phyloP scores from a whole-genome alignment of 1,284 basidiomycete species.

The Leccinum fallax region DNA sequence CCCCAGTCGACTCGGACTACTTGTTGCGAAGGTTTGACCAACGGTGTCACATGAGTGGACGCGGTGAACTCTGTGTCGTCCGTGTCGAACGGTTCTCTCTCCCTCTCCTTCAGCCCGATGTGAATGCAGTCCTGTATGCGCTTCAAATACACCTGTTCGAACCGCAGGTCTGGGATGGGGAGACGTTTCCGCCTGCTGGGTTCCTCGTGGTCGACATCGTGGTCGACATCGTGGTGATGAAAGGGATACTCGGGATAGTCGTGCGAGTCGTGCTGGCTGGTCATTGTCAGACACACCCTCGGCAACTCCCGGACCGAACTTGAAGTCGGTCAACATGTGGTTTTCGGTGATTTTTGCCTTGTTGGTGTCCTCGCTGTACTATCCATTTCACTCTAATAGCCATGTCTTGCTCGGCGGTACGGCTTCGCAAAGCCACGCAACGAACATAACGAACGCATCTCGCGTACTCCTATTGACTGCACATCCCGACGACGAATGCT shows the following conservation, averaged over 20 bases:
- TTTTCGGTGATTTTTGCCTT: slow-evolving; percentile 20
- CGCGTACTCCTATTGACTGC: slow-evolving; percentile 75
- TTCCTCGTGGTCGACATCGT: slow-evolving; percentile 19
- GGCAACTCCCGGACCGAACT: slow-evolving; percentile 20
- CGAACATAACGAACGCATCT: slow-evolving; percentile 8
- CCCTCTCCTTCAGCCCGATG: slow-evolving; percentile 39
- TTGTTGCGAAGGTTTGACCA: slow-evolving; percentile 30
- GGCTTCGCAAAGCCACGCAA: slow-evolving; percentile 3
- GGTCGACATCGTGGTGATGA: slow-evolving; percentile 13
- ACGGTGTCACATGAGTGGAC: slow-evolving; percentile 23
- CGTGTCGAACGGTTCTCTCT: slow-evolving; percentile 19
- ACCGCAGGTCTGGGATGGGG: slow-evolving; percentile 70
- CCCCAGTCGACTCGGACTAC: slow-evolving; percentile 59
- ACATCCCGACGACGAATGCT: slow-evolving; percentile 90
- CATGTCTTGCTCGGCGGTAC: slow-evolving; percentile 17
- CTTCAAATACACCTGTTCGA: slow-evolving; percentile 67
- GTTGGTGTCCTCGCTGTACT: slow-evolving; percentile 29
- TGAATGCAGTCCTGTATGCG: slow-evolving; percentile 59
- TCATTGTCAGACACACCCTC: slow-evolving; percentile 25
- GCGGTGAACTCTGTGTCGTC: slow-evolving; percentile 20
- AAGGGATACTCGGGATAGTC: slow-evolving; percentile 27
- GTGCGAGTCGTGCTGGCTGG: slow-evolving; percentile 17
- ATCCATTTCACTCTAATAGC: slow-evolving; percentile 29
- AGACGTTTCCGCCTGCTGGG: slow-evolving; percentile 34
- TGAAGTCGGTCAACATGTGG: slow-evolving; percentile 22